A percentile compares a stretch with the other conserved stretches of the same genome.
These are phyloP conservation scores for Citrus sp. DNA, from an alignment of 345 rosid genomes.

Conservation along the genomic window DNA sequence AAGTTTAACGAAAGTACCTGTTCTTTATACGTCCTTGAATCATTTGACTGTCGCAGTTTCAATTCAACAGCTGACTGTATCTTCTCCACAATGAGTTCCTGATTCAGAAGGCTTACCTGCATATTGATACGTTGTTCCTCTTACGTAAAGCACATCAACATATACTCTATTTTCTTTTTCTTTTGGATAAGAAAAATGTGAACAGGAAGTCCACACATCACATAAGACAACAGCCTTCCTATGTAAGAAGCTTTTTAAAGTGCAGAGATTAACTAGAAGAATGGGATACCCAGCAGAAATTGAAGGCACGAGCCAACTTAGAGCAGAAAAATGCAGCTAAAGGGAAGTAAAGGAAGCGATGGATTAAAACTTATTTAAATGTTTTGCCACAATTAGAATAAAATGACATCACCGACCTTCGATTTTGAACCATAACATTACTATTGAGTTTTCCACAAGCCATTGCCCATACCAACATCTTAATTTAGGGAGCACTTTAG, in stretches of 20 bases:
- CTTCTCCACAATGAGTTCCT: constrained; percentile 75
- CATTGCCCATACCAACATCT: neutral
- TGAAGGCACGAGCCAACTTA: neutral
- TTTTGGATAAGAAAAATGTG: neutral
- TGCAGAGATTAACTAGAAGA: neutral
- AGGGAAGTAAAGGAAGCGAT: neutral
- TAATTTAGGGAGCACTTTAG: neutral
- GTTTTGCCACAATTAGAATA: too few relatives aligned
- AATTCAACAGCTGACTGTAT: constrained; percentile 75
- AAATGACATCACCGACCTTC: neutral
- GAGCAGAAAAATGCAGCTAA: neutral
- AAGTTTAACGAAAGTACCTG: constrained; percentile 47
- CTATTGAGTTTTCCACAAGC: neutral
- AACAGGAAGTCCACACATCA: neutral
- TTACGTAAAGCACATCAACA: neutral
- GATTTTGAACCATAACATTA: neutral
- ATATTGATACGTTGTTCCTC: constrained; percentile 3
- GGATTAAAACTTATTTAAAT: neutral
- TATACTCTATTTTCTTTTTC: neutral
- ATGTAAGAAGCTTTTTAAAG: neutral
- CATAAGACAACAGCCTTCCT: neutral
- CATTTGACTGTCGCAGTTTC: constrained; percentile 71
- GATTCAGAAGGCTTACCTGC: constrained; percentile 96
- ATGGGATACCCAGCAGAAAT: neutral
- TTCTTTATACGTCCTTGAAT: constrained; percentile 69